These are phyloP conservation scores for Aspergillus nomiae DNA, from an alignment of 2,329 filamentous ascomycete species.

Conservation along the genomic window DNA sequence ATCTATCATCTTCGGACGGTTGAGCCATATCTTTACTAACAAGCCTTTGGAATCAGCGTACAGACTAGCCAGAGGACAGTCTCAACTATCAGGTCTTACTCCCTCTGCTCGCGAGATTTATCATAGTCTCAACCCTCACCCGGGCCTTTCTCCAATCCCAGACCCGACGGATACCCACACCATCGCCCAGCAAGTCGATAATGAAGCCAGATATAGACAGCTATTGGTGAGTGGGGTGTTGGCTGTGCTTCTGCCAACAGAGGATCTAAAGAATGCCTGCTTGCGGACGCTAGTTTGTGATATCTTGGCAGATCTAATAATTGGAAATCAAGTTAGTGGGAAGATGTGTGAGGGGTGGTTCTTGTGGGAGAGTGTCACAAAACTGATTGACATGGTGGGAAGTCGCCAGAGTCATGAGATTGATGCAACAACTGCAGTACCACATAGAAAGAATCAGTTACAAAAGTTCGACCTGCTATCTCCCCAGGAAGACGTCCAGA, in stretches of 20 bases:
- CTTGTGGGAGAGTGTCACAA: slow-evolving; percentile 80
- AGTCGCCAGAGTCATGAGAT: slow-evolving; percentile 20
- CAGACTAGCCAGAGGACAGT: slow-evolving; percentile 64
- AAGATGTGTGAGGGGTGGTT: slow-evolving; percentile 87
- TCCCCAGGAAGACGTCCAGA: slow-evolving; percentile 30
- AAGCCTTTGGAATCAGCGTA: slow-evolving; percentile 60
- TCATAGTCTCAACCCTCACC: slow-evolving; percentile 79
- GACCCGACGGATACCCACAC: slow-evolving; percentile 54
- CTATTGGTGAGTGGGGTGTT: slow-evolving; percentile 81
- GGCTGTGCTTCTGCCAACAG: slow-evolving; percentile 82
- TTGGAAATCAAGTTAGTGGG: slow-evolving; percentile 78
- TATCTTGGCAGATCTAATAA: slow-evolving; percentile 84
- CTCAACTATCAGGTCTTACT: slow-evolving; percentile 61
- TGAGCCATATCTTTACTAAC: slow-evolving; percentile 21
- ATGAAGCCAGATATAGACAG: slow-evolving; percentile 83
- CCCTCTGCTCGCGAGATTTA: slow-evolving; percentile 71
- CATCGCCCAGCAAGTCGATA: slow-evolving; percentile 65
- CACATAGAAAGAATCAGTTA: slow-evolving; percentile 46
- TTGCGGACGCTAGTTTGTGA: slow-evolving; percentile 81
- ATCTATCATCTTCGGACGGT: not conserved
- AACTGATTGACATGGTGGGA: slow-evolving; percentile 59
- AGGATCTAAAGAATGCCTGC: slow-evolving; percentile 87
- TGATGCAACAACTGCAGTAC: slow-evolving; percentile 32
- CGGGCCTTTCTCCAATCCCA: slow-evolving; percentile 77
- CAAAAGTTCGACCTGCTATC: slow-evolving; percentile 60